Evolutionary conservation across 306 rosid genomes (phyloP).

Genomic region (Corylus americana): DNA sequence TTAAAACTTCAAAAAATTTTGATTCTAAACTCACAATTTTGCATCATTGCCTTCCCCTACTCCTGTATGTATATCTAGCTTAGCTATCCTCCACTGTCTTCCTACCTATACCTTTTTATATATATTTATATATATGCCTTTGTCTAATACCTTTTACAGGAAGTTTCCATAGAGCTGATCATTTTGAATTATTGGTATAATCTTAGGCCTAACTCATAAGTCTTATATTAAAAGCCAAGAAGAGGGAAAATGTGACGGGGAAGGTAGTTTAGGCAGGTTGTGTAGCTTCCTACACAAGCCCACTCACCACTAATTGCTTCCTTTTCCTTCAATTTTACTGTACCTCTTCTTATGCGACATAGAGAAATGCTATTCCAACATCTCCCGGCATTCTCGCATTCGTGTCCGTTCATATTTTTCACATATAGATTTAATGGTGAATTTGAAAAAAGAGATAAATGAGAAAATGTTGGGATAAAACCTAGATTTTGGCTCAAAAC

Average conservation of each 20-base stretch:
- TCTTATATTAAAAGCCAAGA: constrained; percentile 81
- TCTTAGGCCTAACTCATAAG: constrained; percentile 53
- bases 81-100: neutral
- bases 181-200: constrained; percentile 53
- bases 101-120: neutral
- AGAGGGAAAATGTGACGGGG: constrained; percentile 42
- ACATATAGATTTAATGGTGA: too few relatives aligned
- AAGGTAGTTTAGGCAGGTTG: constrained; percentile 36
- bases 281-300: constrained; percentile 57
- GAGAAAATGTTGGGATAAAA: too few relatives aligned
- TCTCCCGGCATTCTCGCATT: too few relatives aligned
- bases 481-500: too few relatives aligned
- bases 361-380: too few relatives aligned
- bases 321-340: constrained; percentile 70
- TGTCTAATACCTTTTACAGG: constrained; percentile 23
- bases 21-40: constrained; percentile 55
- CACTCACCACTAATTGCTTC: constrained; percentile 61
- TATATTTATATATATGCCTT: neutral
- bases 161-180: constrained; percentile 43
- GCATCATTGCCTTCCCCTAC: constrained; percentile 50
- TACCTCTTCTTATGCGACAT: constrained; percentile 21
- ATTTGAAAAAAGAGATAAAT: too few relatives aligned
- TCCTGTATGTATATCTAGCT: neutral
- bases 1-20: constrained; percentile 42
- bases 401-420: too few relatives aligned